Evolutionary conservation across 116 monocot genomes (phyloP).

Genomic region (Thalassia testudinum): DNA sequence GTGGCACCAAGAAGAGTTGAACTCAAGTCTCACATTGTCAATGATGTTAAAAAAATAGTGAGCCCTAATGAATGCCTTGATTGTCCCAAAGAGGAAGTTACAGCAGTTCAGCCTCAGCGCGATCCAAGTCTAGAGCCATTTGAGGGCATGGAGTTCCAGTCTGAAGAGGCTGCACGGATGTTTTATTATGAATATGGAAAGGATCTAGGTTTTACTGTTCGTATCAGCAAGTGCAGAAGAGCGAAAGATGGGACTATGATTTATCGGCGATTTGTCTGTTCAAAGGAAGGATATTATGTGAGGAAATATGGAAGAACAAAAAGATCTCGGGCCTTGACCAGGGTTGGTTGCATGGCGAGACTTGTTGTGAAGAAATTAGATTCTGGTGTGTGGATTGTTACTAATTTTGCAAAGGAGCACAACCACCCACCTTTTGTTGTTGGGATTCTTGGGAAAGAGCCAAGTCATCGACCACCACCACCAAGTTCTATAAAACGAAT

Average conservation of each 20-base stretch:
- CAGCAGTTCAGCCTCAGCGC: not conserved
- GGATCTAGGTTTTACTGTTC: constrained; percentile 10
- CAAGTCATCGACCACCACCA: constrained; percentile 9
- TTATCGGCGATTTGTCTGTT: constrained; percentile 16
- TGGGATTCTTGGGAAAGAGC: constrained; percentile 6
- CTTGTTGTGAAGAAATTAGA: constrained; percentile 21
- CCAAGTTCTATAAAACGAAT: not conserved
- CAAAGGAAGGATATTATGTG: constrained; percentile 19
- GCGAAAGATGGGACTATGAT: constrained; percentile 14
- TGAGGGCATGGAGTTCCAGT: constrained; percentile 18
- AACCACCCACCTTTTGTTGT: constrained; percentile 16
- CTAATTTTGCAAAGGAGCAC: constrained; percentile 16
- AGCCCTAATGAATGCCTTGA: not conserved
- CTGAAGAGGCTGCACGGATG: constrained; percentile 10
- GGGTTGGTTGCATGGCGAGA: constrained; percentile 18
- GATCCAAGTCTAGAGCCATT: constrained; percentile 6
- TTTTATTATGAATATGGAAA: constrained; percentile 15
- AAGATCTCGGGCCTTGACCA: constrained; percentile 16
- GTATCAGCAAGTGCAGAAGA: constrained; percentile 20
- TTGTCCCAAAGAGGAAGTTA: not conserved
- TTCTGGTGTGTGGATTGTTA: constrained; percentile 13
- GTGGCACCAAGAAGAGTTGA: not conserved
- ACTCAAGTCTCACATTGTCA: not conserved
- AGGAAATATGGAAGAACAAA: constrained; percentile 17
- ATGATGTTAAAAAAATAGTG: not conserved